Evolutionary conservation across 495 filamentous ascomycete species (phyloP).

Genomic region (Entonaema liquescens): DNA sequence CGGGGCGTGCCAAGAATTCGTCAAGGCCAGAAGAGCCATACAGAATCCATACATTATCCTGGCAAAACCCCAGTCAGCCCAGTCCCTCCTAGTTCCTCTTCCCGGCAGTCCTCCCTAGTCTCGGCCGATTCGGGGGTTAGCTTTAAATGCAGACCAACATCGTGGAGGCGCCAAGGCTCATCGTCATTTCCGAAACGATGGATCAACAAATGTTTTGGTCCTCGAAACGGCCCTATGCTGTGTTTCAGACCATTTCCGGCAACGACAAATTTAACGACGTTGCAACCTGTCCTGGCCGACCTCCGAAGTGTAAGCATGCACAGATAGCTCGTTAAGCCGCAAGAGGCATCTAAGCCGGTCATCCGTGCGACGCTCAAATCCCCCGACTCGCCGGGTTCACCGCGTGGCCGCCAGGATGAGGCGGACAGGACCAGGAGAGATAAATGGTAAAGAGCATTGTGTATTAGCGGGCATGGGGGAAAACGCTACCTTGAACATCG

Average conservation of each 20-base stretch:
- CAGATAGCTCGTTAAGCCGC: neutral
- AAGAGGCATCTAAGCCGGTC: slow-evolving; percentile 4
- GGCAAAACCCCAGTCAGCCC: neutral
- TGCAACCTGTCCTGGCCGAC: slow-evolving; percentile 18
- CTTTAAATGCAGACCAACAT: slow-evolving; percentile 1
- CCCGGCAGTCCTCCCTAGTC: slow-evolving; percentile 32
- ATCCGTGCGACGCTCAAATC: neutral
- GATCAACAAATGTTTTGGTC: slow-evolving; percentile 27
- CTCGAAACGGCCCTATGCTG: slow-evolving; percentile 7
- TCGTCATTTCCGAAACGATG: slow-evolving; percentile 41
- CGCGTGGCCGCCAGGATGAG: slow-evolving; percentile 7
- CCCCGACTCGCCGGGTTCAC: neutral
- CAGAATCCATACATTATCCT: neutral
- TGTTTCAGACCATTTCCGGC: slow-evolving; percentile 32
- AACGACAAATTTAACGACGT: slow-evolving; percentile 32
- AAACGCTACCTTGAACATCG: neutral
- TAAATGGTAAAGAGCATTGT: neutral
- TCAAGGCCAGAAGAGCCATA: slow-evolving; percentile 5
- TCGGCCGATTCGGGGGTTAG: slow-evolving; percentile 39
- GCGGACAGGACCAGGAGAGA: neutral
- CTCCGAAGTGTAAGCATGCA: neutral
- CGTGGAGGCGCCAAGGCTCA: slow-evolving; percentile 38
- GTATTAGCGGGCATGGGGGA: neutral
- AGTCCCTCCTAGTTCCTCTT: slow-evolving; percentile 10
- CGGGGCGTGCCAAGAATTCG: slow-evolving; percentile 13